Conservation (phyloP, 2,329 filamentous ascomycete genomes). For the Rosellinia necatrix region DNA sequence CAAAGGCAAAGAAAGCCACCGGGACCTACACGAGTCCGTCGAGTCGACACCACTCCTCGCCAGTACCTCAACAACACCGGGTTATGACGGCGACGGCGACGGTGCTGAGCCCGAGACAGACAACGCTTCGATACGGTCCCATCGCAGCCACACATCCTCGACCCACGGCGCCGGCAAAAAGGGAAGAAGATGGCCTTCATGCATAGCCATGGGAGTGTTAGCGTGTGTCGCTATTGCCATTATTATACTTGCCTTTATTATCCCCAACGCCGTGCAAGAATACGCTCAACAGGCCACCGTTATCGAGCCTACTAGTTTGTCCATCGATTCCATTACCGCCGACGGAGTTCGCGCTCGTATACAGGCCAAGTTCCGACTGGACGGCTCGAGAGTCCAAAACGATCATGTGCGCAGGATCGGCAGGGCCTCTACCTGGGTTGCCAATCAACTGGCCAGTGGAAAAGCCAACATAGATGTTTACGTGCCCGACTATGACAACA, state of each 20-base stretch:
- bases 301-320: slow-evolving; percentile 81
- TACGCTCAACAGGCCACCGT: slow-evolving; percentile 85
- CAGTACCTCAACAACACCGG: slow-evolving; percentile 42
- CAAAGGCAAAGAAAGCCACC: slow-evolving; percentile 34
- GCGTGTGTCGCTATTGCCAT: slow-evolving; percentile 67
- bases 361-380: slow-evolving; percentile 80
- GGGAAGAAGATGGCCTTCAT: slow-evolving; percentile 72
- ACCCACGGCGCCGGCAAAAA: slow-evolving; percentile 42
- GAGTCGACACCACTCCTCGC: slow-evolving; percentile 61
- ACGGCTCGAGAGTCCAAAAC: slow-evolving; percentile 75
- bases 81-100: slow-evolving; percentile 47
- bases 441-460: slow-evolving; percentile 73
- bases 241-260: slow-evolving; percentile 78
- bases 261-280: slow-evolving; percentile 78
- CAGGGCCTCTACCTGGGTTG: slow-evolving; percentile 78
- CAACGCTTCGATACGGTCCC: slow-evolving; percentile 40
- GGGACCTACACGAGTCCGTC: slow-evolving; percentile 31
- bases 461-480: slow-evolving; percentile 75
- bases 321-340: slow-evolving; percentile 81
- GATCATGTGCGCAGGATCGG: slow-evolving; percentile 76
- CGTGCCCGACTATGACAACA: slow-evolving; percentile 80
- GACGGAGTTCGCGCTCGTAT: slow-evolving; percentile 79
- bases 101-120: slow-evolving; percentile 40
- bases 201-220: slow-evolving; percentile 72
- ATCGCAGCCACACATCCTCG: slow-evolving; percentile 31